Evolutionary conservation across 1,139 yeast genomes (phyloP).

Genomic region (Protomyces pachydermus): DNA sequence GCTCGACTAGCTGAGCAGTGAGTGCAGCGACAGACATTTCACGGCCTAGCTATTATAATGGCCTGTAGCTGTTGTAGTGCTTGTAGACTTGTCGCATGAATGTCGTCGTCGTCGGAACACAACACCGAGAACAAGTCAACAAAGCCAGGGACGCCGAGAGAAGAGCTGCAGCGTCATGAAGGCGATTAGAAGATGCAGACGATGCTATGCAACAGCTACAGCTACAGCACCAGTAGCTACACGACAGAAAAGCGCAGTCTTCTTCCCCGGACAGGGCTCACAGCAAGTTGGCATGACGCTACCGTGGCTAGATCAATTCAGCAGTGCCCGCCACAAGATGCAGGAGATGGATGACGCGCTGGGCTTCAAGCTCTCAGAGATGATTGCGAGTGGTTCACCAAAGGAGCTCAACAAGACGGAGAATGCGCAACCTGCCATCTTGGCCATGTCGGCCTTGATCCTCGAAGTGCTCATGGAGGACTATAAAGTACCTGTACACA

Average conservation of each 20-base stretch:
- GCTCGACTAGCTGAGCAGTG: not conserved
- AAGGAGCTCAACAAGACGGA: slow-evolving; percentile 41
- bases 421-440: slow-evolving; percentile 60
- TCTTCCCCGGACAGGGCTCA: slow-evolving; percentile 44
- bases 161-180: not conserved
- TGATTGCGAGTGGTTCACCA: slow-evolving; percentile 31
- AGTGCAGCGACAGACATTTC: not conserved
- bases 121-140: not conserved
- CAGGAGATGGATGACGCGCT: slow-evolving; percentile 39
- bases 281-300: slow-evolving; percentile 42
- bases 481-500: slow-evolving; percentile 30
- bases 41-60: not conserved
- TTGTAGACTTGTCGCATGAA: too few species aligned
- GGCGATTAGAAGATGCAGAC: not conserved
- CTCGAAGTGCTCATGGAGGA: slow-evolving; percentile 39
- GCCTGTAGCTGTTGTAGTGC: too few species aligned
- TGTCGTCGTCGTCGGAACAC: not conserved
- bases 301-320: slow-evolving; percentile 33
- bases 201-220: not conserved
- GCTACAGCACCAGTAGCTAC: not conserved
- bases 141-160: not conserved
- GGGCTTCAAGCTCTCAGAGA: slow-evolving; percentile 35
- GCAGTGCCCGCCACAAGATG: slow-evolving; percentile 36
- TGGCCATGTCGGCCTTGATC: slow-evolving; percentile 47
- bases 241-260: slow-evolving; percentile 28